Evolutionary conservation across 2,329 filamentous ascomycete species (phyloP), one percentile per base, ranked within the genome.

Genomic region (Xylaria sp.): DNA sequence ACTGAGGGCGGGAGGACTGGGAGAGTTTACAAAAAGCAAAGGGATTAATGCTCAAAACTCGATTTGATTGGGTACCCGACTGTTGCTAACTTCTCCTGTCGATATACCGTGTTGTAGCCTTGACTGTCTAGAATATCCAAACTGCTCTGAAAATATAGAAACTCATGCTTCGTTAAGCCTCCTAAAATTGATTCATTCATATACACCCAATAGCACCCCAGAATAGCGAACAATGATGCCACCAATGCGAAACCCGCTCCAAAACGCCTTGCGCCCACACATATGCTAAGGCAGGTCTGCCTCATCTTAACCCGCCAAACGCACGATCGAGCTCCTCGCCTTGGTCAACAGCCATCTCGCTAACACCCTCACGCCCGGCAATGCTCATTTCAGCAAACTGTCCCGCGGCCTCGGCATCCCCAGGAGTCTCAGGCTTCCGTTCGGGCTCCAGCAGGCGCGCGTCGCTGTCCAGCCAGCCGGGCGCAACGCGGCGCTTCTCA

Each of bases 401-500:
- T 41, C 65, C 73, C 5, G 71, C 72, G 20, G 75, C 73, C 6
- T 72, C 71, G 1, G 67, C 70, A 8, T 67, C 65, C 5, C 31
- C 41, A 5, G 48, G 28, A 10, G n/a, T 25, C 5, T 73, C 78
- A 2, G 73, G 66, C 28, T 80, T 82, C 75, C 84, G 86, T 81
- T 91, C 89, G 0, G 92, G 92, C 80, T 92, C 87, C 61, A 95
- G 79, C 57, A 95, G 81, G 63, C 89, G 84, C 60, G 88, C 87
- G 65, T 93, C 90, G 74, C 91, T 92, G 75, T 95, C 92, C 74
- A 95, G 81, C 91, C 92, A 96, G 0, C 93, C 92, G 0, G 92
- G 93, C 12, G 93, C 93, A 20, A 94, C 87, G 64, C 92, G 84
- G 73, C 93, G 85, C 85, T 94, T 95, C 87, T 94, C 92, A 4